phyloP scores from a whole-genome alignment of 2,329 filamentous ascomycete species.

The Exophiala bonariae region DNA sequence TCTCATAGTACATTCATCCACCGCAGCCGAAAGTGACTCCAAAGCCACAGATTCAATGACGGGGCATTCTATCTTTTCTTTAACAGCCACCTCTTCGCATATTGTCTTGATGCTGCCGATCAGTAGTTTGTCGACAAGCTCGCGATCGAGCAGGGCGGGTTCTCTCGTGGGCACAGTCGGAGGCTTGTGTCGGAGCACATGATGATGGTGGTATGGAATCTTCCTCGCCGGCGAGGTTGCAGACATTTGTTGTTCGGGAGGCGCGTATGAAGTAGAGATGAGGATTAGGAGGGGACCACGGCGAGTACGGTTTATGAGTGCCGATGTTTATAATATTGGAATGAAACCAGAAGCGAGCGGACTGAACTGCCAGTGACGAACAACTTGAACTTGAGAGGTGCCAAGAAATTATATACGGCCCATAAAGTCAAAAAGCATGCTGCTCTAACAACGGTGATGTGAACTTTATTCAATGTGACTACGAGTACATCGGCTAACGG shows the following conservation, averaged over 20 bases:
- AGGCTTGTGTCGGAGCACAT: slow-evolving; percentile 39
- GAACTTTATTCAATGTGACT: too few species aligned
- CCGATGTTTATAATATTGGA: too few species aligned
- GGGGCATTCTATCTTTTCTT: slow-evolving; percentile 29
- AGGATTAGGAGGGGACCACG: too few species aligned
- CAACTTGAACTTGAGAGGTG: too few species aligned
- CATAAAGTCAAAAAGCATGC: too few species aligned
- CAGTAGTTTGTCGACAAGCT: slow-evolving; percentile 56
- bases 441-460: too few species aligned
- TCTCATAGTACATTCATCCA: slow-evolving; percentile 63
- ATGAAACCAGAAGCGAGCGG: too few species aligned
- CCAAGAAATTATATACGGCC: too few species aligned
- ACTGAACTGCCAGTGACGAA: too few species aligned
- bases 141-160: slow-evolving; percentile 50
- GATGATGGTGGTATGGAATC: slow-evolving; percentile 43
- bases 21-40: slow-evolving; percentile 54
- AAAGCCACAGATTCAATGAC: slow-evolving; percentile 54
- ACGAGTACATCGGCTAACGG: too few species aligned
- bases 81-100: slow-evolving; percentile 26
- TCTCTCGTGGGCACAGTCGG: slow-evolving; percentile 33
- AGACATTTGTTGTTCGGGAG: slow-evolving; percentile 13
- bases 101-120: slow-evolving; percentile 52
- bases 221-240: slow-evolving; percentile 24
- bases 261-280: too few species aligned
- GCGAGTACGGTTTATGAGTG: too few species aligned